These are phyloP conservation scores for Cajanus cajan DNA, from an alignment of 306 rosid species.

Conservation along the genomic window DNA sequence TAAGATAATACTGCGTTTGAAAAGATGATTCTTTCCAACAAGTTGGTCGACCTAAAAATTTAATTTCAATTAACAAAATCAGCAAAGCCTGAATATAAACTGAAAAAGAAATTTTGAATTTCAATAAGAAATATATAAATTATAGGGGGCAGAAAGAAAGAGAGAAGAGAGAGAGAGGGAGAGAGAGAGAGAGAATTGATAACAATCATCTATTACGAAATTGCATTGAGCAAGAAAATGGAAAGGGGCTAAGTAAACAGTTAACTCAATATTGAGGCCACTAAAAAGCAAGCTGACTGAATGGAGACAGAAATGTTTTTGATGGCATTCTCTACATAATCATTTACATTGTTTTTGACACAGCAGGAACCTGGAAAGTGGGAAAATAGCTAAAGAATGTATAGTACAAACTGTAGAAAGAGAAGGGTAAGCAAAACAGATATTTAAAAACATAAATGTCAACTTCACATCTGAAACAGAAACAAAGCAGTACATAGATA, in stretches of 20 bases:
- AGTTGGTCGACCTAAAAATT: conserved; percentile 51
- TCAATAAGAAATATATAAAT: conserved; percentile 6
- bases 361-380: background rate
- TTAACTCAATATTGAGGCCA: conserved; percentile 13
- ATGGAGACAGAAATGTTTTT: conserved; percentile 3
- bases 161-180: background rate
- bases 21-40: conserved; percentile 61
- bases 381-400: background rate
- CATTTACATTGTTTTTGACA: background rate
- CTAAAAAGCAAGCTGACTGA: background rate
- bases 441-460: conserved; percentile 10
- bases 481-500: background rate
- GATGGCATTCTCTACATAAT: conserved; percentile 11
- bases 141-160: background rate
- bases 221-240: background rate
- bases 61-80: background rate
- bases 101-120: background rate
- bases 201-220: background rate
- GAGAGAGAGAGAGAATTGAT: background rate
- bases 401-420: background rate
- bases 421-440: conserved; percentile 3
- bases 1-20: conserved; percentile 62
- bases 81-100: conserved; percentile 10
- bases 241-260: conserved; percentile 2
- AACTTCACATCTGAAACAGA: background rate